A percentile compares a stretch with the other conserved stretches of the same genome.
Evolutionary conservation across 2,329 filamentous ascomycete species (phyloP).

Genomic region (Calonectria crousiana): DNA sequence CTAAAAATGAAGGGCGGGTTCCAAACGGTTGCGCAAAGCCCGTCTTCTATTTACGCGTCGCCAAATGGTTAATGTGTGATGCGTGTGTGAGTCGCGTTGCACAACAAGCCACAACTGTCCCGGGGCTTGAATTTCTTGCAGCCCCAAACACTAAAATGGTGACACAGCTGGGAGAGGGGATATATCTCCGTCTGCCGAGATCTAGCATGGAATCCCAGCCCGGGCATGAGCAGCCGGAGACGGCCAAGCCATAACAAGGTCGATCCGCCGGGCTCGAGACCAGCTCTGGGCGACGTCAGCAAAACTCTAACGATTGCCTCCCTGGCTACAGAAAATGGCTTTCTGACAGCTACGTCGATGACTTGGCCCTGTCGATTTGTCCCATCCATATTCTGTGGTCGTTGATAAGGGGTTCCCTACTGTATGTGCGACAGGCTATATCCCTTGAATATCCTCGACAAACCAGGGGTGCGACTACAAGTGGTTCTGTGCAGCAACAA

Average conservation of each 20-base stretch:
- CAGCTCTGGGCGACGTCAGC: background rate
- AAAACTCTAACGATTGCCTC: background rate
- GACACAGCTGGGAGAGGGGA: background rate
- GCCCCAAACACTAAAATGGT: background rate
- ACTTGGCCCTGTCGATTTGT: background rate
- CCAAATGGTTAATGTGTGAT: background rate
- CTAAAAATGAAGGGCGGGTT: background rate
- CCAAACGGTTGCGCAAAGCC: background rate
- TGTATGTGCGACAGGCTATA: conserved; percentile 1
- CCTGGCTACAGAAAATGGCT: background rate
- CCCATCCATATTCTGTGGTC: background rate
- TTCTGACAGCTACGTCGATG: background rate
- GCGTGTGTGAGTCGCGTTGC: background rate
- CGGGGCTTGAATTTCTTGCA: background rate
- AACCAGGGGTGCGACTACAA: background rate
- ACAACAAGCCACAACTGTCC: background rate
- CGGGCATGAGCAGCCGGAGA: background rate
- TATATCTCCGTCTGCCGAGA: conserved; percentile 20
- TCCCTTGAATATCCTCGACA: background rate
- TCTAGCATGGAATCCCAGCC: background rate
- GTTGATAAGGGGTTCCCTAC: background rate
- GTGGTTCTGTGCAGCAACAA: conserved; percentile 6
- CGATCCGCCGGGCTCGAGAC: conserved; percentile 1
- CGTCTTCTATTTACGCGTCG: background rate
- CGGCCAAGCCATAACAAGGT: conserved; percentile 2